Percentiles rank a stretch among this genome's conserved stretches.
phyloP scores from a whole-genome alignment of 345 rosid species.

The Eutrema yunnanense region DNA sequence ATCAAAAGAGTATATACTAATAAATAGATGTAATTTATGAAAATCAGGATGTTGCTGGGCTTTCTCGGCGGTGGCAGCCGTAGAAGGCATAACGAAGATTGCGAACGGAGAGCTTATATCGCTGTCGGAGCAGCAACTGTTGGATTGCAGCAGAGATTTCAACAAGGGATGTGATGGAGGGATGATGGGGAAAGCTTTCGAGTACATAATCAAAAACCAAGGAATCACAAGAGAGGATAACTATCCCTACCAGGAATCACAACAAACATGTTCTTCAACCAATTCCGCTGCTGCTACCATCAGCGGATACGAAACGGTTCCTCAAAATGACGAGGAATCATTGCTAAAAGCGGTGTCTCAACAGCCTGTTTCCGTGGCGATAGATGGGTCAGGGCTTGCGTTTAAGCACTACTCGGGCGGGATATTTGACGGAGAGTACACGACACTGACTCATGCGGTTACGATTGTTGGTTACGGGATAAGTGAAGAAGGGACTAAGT shows the following conservation, averaged over 20 bases:
- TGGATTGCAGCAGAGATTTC: conserved; percentile 32
- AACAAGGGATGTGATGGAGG: conserved; percentile 37
- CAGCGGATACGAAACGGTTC: conserved; percentile 17
- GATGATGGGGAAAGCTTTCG: conserved; percentile 22
- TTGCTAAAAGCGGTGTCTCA: conserved; percentile 11
- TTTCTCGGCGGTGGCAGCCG: conserved; percentile 46
- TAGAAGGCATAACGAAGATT: conserved; percentile 38
- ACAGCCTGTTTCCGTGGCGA: conserved; percentile 44
- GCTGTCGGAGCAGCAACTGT: conserved; percentile 52
- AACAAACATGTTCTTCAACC: conserved; percentile 30
- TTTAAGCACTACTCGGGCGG: conserved; percentile 37
- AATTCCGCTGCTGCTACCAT: conserved; percentile 17
- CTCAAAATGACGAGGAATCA: conserved; percentile 5
- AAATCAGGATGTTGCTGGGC: conserved; percentile 51
- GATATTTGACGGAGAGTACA: conserved; percentile 31
- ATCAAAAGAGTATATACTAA: background rate
- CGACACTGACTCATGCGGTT: conserved; percentile 38
- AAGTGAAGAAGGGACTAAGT: conserved; percentile 24
- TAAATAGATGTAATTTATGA: background rate
- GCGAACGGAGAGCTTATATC: conserved; percentile 26
- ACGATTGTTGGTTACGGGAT: conserved; percentile 43
- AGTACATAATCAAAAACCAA: conserved; percentile 22
- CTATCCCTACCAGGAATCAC: background rate
- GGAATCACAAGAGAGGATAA: conserved; percentile 27
- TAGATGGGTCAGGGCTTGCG: conserved; percentile 23